Evolutionary conservation across 331 rosid genomes (phyloP).

Genomic region (Pyracantha coccinea): DNA sequence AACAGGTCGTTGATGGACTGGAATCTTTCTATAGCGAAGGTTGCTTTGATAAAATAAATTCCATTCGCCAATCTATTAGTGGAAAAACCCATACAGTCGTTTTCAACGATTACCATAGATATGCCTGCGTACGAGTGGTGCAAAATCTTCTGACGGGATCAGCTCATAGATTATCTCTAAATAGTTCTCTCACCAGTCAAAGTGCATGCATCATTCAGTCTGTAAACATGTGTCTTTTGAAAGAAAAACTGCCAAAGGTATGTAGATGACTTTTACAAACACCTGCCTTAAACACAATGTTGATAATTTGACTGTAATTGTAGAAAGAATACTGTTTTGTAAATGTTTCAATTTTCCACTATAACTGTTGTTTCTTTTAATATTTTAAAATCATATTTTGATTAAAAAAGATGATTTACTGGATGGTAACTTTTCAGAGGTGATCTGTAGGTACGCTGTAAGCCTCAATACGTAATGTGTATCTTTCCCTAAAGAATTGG

Average conservation of each 20-base stretch:
- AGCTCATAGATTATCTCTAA: conserved; percentile 47
- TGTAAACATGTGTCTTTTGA: conserved; percentile 31
- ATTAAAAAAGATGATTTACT: background rate
- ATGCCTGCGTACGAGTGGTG: conserved; percentile 35
- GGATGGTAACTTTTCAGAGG: background rate
- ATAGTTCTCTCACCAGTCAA: conserved; percentile 44
- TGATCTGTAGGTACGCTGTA: background rate
- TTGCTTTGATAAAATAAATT: conserved; percentile 37
- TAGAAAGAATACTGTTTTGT: background rate
- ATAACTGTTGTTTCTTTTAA: background rate
- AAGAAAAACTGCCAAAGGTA: conserved; percentile 47
- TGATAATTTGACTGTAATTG: background rate
- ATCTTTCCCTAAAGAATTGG: background rate
- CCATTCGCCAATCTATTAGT: conserved; percentile 40
- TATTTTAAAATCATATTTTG: background rate
- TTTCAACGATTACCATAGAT: conserved; percentile 46
- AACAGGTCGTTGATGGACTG: conserved; percentile 72
- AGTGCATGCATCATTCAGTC: conserved; percentile 69
- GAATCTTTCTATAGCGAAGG: conserved; percentile 36
- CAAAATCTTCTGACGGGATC: conserved; percentile 46
- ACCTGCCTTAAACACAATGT: background rate
- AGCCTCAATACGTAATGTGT: background rate
- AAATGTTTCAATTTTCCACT: background rate
- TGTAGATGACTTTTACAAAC: background rate
- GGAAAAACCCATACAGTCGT: conserved; percentile 49